phyloP scores from a whole-genome alignment of 306 rosid genomes.

The Sicyos edulis region DNA sequence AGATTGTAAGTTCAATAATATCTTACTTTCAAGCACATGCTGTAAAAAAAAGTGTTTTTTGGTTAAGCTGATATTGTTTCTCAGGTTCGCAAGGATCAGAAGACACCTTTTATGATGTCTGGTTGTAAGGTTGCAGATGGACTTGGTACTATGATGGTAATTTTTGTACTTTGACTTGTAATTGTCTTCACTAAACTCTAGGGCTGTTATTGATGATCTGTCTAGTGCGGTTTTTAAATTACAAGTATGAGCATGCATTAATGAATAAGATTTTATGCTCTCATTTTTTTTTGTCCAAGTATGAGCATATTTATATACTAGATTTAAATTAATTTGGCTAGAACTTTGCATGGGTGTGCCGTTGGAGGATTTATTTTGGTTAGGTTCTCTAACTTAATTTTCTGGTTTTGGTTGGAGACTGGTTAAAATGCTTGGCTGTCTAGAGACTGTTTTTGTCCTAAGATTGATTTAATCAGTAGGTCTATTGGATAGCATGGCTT shows the following conservation, averaged over 20 bases:
- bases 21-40: conserved; percentile 22
- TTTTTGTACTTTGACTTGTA: background rate
- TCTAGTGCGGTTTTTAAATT: background rate
- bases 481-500: background rate
- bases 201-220: background rate
- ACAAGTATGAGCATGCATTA: background rate
- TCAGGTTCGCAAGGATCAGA: conserved; percentile 86
- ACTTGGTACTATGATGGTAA: conserved; percentile 92
- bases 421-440: background rate
- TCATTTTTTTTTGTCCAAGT: background rate
- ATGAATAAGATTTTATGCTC: background rate
- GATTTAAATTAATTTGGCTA: background rate
- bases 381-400: background rate
- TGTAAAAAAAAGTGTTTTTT: conserved; percentile 1
- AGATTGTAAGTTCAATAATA: conserved; percentile 53
- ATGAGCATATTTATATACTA: background rate
- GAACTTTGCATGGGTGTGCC: conserved; percentile 4
- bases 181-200: background rate
- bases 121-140: conserved; percentile 99
- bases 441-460: background rate
- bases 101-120: conserved; percentile 87
- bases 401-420: background rate
- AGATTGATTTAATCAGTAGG: background rate
- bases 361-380: background rate
- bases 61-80: conserved; percentile 30